Base-by-base conservation (phyloP, 805 yeast genomes). In the Scheffersomyces lignosus region DNA sequence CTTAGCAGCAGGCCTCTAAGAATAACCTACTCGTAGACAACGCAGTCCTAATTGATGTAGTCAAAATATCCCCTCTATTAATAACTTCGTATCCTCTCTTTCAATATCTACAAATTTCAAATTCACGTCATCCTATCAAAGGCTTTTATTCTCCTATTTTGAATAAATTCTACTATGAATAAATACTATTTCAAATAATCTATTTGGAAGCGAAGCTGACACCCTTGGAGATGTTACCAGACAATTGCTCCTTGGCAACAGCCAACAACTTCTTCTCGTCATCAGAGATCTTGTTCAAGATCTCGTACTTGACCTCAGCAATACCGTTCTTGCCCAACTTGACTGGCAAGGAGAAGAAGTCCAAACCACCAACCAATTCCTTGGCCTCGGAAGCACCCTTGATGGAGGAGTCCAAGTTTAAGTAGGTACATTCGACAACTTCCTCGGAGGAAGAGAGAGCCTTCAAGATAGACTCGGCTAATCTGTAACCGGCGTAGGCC, bases 401-500 rank as follows among this genome's bases (percentile, higher is more conserved):
- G 39, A 77, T 71, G 25, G 70, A 57, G 17, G 57, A 38, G 52
- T 80, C 78, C 54, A 78, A 63, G 48, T 73, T 68, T 53, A 77
- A 68, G 54, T 68, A 77, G 22, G 79, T 70, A 44, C 79, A 74
- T 49, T 76, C 77, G 25, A 73, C 66, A 18, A 63, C 58, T 14
- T 55, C 56, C 4, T 50, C 39, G 14, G 48, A 25, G 4, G 59
- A 46, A 27, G 47, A 43, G 32, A 53, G 41, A 2, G 73, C 69
- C 45, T 54, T 54, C 50, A 69, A 56, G 40, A 69, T 63, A 50
- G 71, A 57, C 45, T 78, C 81, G 20, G 89, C 85, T 60, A 88
- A 84, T 50, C 82, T 76, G 71, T 77, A 87, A 24, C 95, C 96
- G 24, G 96, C 96, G 53, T 81, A 84, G 7, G 97, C 97, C 97